Conservation (phyloP, 352 stramenopile genomes). For the Phytopythium boreale region DNA sequence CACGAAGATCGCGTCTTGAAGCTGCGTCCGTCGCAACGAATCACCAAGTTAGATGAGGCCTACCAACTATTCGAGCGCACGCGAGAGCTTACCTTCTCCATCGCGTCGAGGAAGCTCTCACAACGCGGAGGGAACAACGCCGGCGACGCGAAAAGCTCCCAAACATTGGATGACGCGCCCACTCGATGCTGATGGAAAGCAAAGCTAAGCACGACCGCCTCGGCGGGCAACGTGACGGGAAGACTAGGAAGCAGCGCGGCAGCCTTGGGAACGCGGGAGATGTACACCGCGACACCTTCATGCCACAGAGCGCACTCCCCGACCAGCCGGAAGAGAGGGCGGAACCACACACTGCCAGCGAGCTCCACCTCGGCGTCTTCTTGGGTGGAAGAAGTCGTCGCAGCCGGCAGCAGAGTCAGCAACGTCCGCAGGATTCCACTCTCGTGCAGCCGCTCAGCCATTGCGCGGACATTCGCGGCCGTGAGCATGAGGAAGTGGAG, state of each 20-base stretch:
- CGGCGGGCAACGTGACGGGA: constrained; percentile 22
- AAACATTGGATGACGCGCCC: constrained; percentile 12
- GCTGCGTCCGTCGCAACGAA: constrained; percentile 12
- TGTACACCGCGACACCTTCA: constrained; percentile 34
- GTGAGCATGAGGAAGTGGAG: constrained; percentile 42
- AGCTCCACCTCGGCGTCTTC: constrained; percentile 6
- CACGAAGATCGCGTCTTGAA: constrained; percentile 34
- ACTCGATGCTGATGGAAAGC: constrained; percentile 40
- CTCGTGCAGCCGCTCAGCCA: constrained; percentile 34
- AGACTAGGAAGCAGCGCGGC: constrained; percentile 23
- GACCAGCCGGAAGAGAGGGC: constrained; percentile 44
- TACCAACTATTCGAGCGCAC: not conserved
- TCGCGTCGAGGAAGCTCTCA: constrained; percentile 27
- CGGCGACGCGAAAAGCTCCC: constrained; percentile 22
- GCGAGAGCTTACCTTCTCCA: constrained; percentile 30
- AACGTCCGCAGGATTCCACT: constrained; percentile 45
- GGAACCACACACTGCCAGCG: constrained; percentile 24
- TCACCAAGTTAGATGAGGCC: not conserved
- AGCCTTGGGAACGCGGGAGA: constrained; percentile 39
- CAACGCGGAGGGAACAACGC: constrained; percentile 27
- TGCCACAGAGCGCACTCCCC: constrained; percentile 53
- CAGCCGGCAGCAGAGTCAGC: constrained; percentile 38
- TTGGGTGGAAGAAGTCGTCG: too few relatives aligned
- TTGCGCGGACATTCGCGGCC: constrained; percentile 19
- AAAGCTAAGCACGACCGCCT: constrained; percentile 34